Base-by-base conservation (phyloP, 257 asterid species). In the Solanum chmielewskii region DNA sequence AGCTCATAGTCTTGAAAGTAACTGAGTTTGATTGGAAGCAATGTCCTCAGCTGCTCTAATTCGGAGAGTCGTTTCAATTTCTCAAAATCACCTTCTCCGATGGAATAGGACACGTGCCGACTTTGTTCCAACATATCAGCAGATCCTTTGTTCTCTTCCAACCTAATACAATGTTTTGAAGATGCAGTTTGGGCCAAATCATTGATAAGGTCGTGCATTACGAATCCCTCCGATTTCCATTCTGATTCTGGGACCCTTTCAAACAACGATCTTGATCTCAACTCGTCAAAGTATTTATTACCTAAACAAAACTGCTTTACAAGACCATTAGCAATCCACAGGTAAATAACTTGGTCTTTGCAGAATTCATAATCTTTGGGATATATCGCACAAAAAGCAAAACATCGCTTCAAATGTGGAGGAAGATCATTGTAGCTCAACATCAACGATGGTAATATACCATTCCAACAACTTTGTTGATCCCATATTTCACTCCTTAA, bases 321-420 rank as follows among this genome's bases (percentile, higher is more conserved):
- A 3, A 85, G 85, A 83, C 68, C 85, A 44, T 88, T 85, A 5
- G 90, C 86, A 33, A 74, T 75, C 88, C 88, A 88, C 14, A 88
- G 3, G 4, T 37, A 5, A 39, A 84, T 45, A 0, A 64, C 3
- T 45, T 59, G 33, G 1, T 74, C 42, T 42, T 84, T 84, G 10
- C 0, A 1, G 2, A 88, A 74, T 23, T 1, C 7, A 33, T 42
- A 15, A 33, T 75, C 90, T 77, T 84, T 84, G 52, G 87, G 88
- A 75, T 62, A 88, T 31, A 88, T 9, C 7, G 87, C 41, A 81
- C 89, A 82, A 37, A 15, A 87, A 39, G 66, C 60, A 49, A 82
- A 87, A 16, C 89, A 82, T 12, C 13, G 13, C 33, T 47, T 87
- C 71, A 81, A 80, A 78, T 80, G 7, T 1, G 71, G 3, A 23